These are phyloP conservation scores for Metarhizium anisopliae DNA, from an alignment of 2,329 filamentous ascomycete genomes.

Conservation along the genomic window DNA sequence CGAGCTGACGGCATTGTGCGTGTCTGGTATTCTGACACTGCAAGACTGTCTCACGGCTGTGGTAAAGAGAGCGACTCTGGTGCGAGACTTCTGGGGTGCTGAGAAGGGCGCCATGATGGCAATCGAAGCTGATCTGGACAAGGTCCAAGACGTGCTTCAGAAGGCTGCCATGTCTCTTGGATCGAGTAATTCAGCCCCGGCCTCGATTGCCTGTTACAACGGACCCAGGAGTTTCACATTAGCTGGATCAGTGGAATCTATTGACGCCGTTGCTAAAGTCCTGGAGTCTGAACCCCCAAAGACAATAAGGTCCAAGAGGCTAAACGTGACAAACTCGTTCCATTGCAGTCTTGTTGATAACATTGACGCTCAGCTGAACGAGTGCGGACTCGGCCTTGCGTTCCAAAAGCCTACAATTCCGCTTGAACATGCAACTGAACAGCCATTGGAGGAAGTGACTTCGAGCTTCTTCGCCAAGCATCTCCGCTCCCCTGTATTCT, in stretches of 20 bases:
- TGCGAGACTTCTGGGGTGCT: slow-evolving; percentile 22
- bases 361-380: slow-evolving; percentile 17
- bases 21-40: slow-evolving; percentile 22
- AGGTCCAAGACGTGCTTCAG: slow-evolving; percentile 2
- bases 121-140: slow-evolving; percentile 20
- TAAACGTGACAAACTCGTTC: slow-evolving; percentile 38
- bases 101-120: slow-evolving; percentile 31
- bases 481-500: slow-evolving; percentile 34
- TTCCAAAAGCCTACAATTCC: slow-evolving; percentile 3
- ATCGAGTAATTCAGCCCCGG: slow-evolving; percentile 9
- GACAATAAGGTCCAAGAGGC: slow-evolving; percentile 22
- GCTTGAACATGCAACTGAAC: slow-evolving; percentile 6
- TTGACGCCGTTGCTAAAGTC: slow-evolving; percentile 18
- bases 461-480: slow-evolving; percentile 22
- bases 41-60: slow-evolving; percentile 22
- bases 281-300: background rate
- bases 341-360: slow-evolving; percentile 33
- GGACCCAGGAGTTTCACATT: slow-evolving; percentile 32
- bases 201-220: slow-evolving; percentile 38
- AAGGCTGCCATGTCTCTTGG: background rate
- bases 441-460: background rate
- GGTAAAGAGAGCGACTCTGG: slow-evolving; percentile 17
- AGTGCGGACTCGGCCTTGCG: slow-evolving; percentile 11
- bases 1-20: slow-evolving; percentile 29
- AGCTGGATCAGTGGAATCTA: slow-evolving; percentile 24